Evolutionary conservation across 257 asterid genomes (phyloP), one percentile per base, ranked within the genome.

Genomic region (Jacaranda mimosifolia): DNA sequence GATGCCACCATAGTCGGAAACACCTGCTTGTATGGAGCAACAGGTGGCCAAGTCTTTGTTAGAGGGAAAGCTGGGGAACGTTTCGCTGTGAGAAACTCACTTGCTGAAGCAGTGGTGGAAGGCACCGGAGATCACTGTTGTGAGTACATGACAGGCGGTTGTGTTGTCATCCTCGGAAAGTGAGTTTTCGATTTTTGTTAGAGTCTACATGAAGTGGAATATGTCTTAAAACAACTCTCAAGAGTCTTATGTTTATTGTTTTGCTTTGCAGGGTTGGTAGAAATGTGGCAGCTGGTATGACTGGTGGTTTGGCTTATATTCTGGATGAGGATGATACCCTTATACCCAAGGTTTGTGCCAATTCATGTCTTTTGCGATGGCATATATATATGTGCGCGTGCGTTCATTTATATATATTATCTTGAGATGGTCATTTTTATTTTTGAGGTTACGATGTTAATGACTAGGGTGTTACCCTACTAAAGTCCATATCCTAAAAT

Each of bases 121-220:
- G 99, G 99, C 82, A 88, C 97, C 0, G 99, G 99, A 36, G 99
- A 96, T 68, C 99, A 96, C 84, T 87, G 97, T 67, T 93, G 98
- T 42, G 99, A 96, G 88, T 96, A 96, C 89, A 96, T 96, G 99
- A 96, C 99, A 5, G 99, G 99, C 3, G 99, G 99, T 49, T 93
- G 98, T 76, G 97, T 96, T 36, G 95, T 96, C 40, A 83, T 96
- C 76, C 94, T 95, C 13, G 99, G 99, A 80, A 93, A 95, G 99
- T 95, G 81, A 89, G 99, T 80, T 15, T 51, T 70, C 77, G 38
- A 55, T 79, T 9, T 49, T 58, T 51, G 14, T 74, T 45, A 60
- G 46, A 3, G 35, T 19, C 77, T 17, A 40, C 58, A 14, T 60
- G 59, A 15, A 21, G 57, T 57, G 38, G 32, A 51, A 42, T 8